Conservation (phyloP, 495 filamentous ascomycete genomes). For the Symbiotaphrina buchneri region DNA sequence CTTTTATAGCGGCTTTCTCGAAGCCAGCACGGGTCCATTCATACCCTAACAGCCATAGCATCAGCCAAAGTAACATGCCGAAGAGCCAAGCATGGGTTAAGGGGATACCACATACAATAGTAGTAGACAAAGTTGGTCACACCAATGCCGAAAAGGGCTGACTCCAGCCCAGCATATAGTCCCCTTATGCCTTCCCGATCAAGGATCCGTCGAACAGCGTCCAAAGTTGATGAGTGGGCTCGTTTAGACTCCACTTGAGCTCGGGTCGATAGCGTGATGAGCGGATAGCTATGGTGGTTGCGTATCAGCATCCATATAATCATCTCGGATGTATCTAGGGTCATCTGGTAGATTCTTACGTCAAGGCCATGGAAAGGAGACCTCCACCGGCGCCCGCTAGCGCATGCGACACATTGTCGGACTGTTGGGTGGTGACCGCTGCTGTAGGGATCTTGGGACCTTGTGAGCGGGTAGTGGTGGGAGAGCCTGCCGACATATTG, state of each 20-base stretch:
- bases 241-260: conserved; percentile 95
- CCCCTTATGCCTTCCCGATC: conserved; percentile 74
- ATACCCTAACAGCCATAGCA: conserved; percentile 35
- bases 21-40: conserved; percentile 88
- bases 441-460: too few relatives aligned
- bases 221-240: conserved; percentile 56
- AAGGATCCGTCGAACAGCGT: conserved; percentile 69
- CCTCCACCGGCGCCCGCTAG: conserved; percentile 71
- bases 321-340: too few relatives aligned
- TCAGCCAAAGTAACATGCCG: conserved; percentile 1
- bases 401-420: conserved; percentile 81
- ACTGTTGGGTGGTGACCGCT: conserved; percentile 53
- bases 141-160: conserved; percentile 88
- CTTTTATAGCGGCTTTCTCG: conserved; percentile 50
- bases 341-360: conserved; percentile 31
- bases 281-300: conserved; percentile 45
- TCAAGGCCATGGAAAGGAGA: conserved; percentile 84
- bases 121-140: conserved; percentile 99
- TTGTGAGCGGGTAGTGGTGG: too few relatives aligned
- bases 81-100: not conserved
- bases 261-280: conserved; percentile 93
- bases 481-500: too few relatives aligned
- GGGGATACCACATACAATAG: conserved; percentile 43
- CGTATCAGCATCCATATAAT: not conserved
- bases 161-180: conserved; percentile 73